Evolutionary conservation across 257 asterid genomes (phyloP), one percentile per base, ranked within the genome.

Genomic region (Nicotiana knightiana): DNA sequence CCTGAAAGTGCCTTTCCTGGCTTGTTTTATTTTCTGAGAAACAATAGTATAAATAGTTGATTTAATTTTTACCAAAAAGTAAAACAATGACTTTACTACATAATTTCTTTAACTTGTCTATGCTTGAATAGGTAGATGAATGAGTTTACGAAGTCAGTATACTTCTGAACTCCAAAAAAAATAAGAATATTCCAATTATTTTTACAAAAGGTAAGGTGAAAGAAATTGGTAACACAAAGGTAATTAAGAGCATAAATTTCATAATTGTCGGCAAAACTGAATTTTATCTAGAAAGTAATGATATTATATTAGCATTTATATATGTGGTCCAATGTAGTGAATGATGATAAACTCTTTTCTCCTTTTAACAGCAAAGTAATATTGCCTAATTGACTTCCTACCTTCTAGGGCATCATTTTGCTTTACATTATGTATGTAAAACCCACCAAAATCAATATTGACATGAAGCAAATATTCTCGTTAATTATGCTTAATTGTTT

Each of bases 381-480:
- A 12, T 18, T 37, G 63, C 26, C 16, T 51, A 48, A 75, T 75
- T 75, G 79, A 75, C 61, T 75, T 75, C 46, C 79, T 75, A 51
- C 63, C 79, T 48, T 75, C 79, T 26, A 6, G 46, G 61, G 16
- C 63, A 75, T 75, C 79, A 75, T 75, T 51, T 75, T 51, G 63
- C 63, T 75, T 51, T 75, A 75, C 48, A 28, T 24, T 62, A 62
- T 4, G 17, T 63, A 63, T 24, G 26, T 63, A 24, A 63, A 15
- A 7, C n/a, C 9, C 26, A 73, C 51, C 79, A 73, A 5, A 51
- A 13, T 51, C 46, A 51, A 75, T 46, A 0, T 51, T 75, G 79
- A 75, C 46, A 51, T 51, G 33, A 13, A 75, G 26, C 15, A 26
- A 75, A 75, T 75, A 75, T 51, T 51, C 63, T 75, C 79, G 4